These are phyloP conservation scores for Ceratonia siliqua DNA, from an alignment of 306 rosid species.

Conservation along the genomic window DNA sequence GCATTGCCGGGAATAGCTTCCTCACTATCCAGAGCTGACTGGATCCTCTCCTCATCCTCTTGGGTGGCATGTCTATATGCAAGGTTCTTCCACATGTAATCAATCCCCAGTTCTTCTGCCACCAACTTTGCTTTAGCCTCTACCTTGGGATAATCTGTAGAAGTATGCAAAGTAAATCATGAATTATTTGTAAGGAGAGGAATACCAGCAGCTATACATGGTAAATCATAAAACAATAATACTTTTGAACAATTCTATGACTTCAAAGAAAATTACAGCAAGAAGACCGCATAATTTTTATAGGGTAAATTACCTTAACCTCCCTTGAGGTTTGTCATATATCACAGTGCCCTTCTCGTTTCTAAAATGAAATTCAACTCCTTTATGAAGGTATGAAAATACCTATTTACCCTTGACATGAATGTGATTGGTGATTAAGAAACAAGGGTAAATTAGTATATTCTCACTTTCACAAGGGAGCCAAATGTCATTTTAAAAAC, in stretches of 20 bases:
- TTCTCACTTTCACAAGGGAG: no score
- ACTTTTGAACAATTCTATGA: background rate
- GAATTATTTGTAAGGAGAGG: conserved; percentile 23
- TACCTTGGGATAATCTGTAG: conserved; percentile 86
- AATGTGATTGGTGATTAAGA: no score
- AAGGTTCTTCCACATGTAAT: conserved; percentile 61
- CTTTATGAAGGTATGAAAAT: no score
- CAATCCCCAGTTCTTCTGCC: conserved; percentile 73
- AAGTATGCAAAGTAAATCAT: conserved; percentile 25
- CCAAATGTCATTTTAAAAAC: no score
- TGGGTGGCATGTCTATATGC: conserved; percentile 64
- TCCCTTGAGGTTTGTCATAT: no score
- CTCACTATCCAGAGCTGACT: conserved; percentile 85
- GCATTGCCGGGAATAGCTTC: conserved; percentile 86
- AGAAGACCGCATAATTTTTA: background rate
- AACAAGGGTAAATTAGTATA: no score
- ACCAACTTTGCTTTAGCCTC: conserved; percentile 80
- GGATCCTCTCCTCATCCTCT: conserved; percentile 82
- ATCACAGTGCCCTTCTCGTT: no score
- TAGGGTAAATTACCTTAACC: no score
- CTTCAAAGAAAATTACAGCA: conserved; percentile 8
- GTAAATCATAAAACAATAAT: conserved; percentile 18
- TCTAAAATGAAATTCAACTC: no score
- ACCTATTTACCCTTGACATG: no score
- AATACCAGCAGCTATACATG: conserved; percentile 20